Conservation (phyloP, 1,284 basidiomycete genomes). For the Filobasidium uniguttulatum region DNA sequence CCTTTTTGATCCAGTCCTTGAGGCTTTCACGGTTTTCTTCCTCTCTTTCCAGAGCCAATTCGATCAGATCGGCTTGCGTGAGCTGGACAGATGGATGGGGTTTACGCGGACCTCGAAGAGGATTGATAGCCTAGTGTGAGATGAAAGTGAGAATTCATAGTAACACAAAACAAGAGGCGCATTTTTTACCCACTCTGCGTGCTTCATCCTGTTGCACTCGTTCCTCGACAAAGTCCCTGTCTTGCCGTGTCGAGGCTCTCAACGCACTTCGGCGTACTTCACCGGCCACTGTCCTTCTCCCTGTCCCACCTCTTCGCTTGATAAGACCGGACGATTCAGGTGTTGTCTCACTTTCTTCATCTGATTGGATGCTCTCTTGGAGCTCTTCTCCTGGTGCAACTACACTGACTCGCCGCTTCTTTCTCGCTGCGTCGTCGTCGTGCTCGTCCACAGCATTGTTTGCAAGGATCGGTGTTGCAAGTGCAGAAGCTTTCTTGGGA, state of each 20-base stretch:
- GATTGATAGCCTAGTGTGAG: background rate
- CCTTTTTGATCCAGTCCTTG: slow-evolving; percentile 8
- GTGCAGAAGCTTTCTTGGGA: background rate
- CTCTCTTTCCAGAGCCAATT: slow-evolving; percentile 7
- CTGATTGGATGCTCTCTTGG: too few species aligned
- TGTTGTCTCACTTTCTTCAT: too few species aligned
- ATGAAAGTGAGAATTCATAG: background rate
- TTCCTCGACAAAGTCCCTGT: background rate
- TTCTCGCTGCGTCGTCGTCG: too few species aligned
- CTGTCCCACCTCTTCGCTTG: too few species aligned
- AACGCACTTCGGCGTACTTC: background rate
- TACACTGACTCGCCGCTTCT: too few species aligned
- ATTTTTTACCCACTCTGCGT: background rate
- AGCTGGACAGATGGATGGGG: background rate
- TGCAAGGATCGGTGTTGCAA: background rate
- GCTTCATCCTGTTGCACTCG: background rate
- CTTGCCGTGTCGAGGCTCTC: background rate
- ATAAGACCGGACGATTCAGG: too few species aligned
- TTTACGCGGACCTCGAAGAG: slow-evolving; percentile 1
- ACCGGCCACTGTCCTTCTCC: background rate
- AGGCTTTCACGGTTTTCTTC: slow-evolving; percentile 5
- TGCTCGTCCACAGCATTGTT: too few species aligned
- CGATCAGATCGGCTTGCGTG: slow-evolving; percentile 10
- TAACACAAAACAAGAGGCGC: background rate
- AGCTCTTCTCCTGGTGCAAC: too few species aligned